A percentile compares a stretch with the other conserved stretches of the same genome.
Evolutionary conservation across 2,329 filamentous ascomycete species (phyloP).

Genomic region (Scleromitrula shiraiana): DNA sequence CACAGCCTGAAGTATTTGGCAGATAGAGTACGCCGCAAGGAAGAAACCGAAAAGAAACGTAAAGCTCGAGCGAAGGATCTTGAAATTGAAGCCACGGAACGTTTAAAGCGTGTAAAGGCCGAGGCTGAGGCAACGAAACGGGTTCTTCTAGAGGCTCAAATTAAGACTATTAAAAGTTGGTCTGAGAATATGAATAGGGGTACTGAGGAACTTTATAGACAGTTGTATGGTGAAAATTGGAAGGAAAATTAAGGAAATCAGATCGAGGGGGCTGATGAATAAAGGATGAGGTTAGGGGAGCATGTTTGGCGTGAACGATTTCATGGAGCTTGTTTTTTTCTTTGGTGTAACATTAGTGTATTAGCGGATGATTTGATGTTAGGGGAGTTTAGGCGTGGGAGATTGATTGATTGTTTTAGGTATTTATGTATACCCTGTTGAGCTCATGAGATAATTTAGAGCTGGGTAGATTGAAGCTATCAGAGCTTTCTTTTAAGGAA

Average conservation of each 20-base stretch:
- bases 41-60: conserved; percentile 25
- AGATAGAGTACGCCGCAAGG: conserved; percentile 35
- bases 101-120: conserved; percentile 19
- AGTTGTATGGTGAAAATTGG: conserved; percentile 9
- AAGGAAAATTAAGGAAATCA: background rate
- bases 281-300: background rate
- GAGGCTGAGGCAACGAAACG: conserved; percentile 12
- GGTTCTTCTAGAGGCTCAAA: conserved; percentile 16
- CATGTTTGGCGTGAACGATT: too few relatives aligned
- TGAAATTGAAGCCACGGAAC: conserved; percentile 25
- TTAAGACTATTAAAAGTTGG: conserved; percentile 19
- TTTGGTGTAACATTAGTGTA: background rate
- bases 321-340: too few relatives aligned
- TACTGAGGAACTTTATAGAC: conserved; percentile 24
- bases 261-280: background rate
- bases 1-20: conserved; percentile 44
- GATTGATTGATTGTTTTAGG: background rate
- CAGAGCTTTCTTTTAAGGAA: background rate
- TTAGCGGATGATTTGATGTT: background rate
- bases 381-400: background rate
- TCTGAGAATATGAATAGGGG: conserved; percentile 19
- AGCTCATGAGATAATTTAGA: background rate
- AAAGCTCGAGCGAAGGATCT: conserved; percentile 22
- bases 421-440: background rate
- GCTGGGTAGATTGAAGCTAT: background rate